Evolutionary conservation across 768 basidiomycete genomes (phyloP).

Genomic region (Tephrocybe sp.): DNA sequence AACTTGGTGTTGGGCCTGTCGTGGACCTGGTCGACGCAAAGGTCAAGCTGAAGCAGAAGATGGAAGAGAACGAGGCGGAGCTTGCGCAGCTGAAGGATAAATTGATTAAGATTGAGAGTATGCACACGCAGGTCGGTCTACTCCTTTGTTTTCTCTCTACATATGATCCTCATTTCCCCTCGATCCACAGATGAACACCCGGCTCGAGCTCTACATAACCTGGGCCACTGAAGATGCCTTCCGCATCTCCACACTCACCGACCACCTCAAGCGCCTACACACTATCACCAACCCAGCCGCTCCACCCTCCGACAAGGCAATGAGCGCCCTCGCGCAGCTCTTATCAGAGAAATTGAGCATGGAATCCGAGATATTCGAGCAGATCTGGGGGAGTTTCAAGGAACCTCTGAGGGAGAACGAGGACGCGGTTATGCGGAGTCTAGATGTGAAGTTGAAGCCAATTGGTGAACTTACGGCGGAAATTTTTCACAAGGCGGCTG

Average conservation of each 20-base stretch:
- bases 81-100: constrained; percentile 2
- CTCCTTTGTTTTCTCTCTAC: not conserved
- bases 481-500: not conserved
- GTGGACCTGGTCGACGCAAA: not conserved
- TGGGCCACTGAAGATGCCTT: too few species aligned
- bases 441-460: not conserved
- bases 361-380: too few species aligned
- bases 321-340: not conserved
- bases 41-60: not conserved
- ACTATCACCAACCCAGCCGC: not conserved
- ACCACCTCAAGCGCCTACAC: not conserved
- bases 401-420: too few species aligned
- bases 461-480: not conserved
- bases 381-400: too few species aligned
- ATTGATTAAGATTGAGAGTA: constrained; percentile 1
- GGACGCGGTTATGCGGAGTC: too few species aligned
- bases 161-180: not conserved
- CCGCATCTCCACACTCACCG: too few species aligned
- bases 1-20: not conserved
- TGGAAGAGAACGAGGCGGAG: not conserved
- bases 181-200: too few species aligned
- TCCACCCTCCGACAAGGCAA: not conserved
- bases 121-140: constrained; percentile 2
- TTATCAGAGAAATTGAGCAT: too few species aligned
- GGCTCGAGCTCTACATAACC: too few species aligned